Conservation (phyloP, 2,329 filamentous ascomycete genomes). For the Leptographium radiaticola region DNA sequence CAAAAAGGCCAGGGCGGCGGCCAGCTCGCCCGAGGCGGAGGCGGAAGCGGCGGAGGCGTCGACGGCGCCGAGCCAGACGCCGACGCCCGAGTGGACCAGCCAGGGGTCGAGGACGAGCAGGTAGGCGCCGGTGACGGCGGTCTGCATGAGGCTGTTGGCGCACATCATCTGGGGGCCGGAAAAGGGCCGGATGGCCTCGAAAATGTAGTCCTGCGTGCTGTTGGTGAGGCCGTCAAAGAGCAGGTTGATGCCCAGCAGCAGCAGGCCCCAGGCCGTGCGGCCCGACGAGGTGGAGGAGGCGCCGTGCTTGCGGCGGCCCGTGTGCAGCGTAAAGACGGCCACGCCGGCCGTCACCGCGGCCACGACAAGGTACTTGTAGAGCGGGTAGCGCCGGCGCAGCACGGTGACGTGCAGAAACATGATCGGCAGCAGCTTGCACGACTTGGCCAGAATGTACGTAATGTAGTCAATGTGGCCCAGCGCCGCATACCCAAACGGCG, state of each 20-base stretch:
- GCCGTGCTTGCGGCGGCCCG: conserved; percentile 41
- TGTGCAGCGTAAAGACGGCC: conserved; percentile 86
- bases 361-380: conserved; percentile 95
- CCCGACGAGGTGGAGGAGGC: conserved; percentile 21
- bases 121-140: conserved; percentile 62
- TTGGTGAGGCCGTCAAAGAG: conserved; percentile 95
- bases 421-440: conserved; percentile 96
- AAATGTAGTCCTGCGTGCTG: conserved; percentile 92
- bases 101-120: conserved; percentile 66
- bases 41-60: conserved; percentile 45
- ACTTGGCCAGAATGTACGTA: conserved; percentile 93
- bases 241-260: conserved; percentile 77
- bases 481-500: conserved; percentile 89
- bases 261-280: conserved; percentile 64
- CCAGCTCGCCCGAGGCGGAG: conserved; percentile 54
- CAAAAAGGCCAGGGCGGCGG: conserved; percentile 70
- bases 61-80: conserved; percentile 55
- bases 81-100: conserved; percentile 53
- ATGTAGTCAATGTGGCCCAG: conserved; percentile 95
- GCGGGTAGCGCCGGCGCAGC: conserved; percentile 76
- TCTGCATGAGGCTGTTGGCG: conserved; percentile 83
- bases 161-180: conserved; percentile 99
- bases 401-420: conserved; percentile 93
- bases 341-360: conserved; percentile 83
- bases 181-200: conserved; percentile 65